These are phyloP conservation scores for Tulasnella sp. DNA, from an alignment of 768 basidiomycete species.

Conservation along the genomic window DNA sequence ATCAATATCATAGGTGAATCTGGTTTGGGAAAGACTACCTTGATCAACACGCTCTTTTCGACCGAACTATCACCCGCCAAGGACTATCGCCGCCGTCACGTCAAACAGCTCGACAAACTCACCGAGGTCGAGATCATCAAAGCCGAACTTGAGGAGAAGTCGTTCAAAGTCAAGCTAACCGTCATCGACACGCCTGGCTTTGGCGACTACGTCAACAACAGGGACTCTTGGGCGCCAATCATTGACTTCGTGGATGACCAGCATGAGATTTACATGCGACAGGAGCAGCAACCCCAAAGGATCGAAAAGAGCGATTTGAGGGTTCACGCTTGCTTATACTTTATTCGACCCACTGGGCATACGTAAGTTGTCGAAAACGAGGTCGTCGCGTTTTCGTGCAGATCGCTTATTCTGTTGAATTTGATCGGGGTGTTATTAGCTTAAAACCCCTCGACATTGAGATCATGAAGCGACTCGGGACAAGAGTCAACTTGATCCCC, in stretches of 20 bases:
- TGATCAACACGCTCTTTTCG: conserved; percentile 98
- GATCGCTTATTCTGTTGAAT: conserved; percentile 17
- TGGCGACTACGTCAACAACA: conserved; percentile 99
- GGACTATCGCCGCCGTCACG: conserved; percentile 79
- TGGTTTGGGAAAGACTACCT: conserved; percentile 91
- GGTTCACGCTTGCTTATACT: conserved; percentile 95
- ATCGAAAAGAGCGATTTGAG: conserved; percentile 88
- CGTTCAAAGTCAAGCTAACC: conserved; percentile 98
- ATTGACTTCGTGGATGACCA: conserved; percentile 97
- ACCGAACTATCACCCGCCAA: conserved; percentile 88
- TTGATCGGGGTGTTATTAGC: conserved; percentile 32
- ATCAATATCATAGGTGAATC: conserved; percentile 77
- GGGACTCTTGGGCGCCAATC: conserved; percentile 96
- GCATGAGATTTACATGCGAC: conserved; percentile 91
- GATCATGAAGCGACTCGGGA: conserved; percentile 98
- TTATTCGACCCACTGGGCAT: conserved; percentile 91
- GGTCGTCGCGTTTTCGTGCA: conserved; percentile 10
- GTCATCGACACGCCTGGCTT: conserved; percentile 99
- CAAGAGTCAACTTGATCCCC: conserved; percentile 95
- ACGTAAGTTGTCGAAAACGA: conserved; percentile 49
- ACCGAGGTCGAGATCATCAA: conserved; percentile 99
- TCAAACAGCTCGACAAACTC: conserved; percentile 97
- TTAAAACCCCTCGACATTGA: conserved; percentile 97
- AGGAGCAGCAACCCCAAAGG: conserved; percentile 98
- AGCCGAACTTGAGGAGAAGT: conserved; percentile 97